Conservation (phyloP, 345 rosid species). For the Salix koriyanagi region DNA sequence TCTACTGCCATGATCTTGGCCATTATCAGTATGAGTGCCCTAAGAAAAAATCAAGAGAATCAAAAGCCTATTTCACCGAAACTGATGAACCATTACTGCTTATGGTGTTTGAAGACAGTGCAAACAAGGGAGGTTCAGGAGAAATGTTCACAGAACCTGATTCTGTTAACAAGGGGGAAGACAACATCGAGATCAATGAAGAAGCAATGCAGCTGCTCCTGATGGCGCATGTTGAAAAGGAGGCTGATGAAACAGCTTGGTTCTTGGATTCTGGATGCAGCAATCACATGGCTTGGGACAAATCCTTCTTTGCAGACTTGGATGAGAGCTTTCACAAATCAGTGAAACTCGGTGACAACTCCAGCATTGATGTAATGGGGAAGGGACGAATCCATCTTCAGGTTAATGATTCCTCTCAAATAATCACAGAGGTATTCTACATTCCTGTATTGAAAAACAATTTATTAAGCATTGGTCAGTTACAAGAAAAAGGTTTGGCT, state of each 20-base stretch:
- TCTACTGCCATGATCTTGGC: not conserved
- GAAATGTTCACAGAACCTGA: no score
- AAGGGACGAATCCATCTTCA: not conserved
- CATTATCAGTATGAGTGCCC: not conserved
- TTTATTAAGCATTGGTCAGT: not conserved
- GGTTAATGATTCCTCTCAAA: not conserved
- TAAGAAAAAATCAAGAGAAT: not conserved
- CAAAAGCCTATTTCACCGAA: no score
- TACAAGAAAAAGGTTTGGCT: not conserved
- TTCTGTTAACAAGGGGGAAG: no score
- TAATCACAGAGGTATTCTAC: not conserved
- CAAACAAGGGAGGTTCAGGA: no score
- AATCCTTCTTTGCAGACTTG: not conserved
- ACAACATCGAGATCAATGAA: no score
- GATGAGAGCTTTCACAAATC: not conserved
- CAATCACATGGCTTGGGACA: not conserved
- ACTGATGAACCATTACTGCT: no score
- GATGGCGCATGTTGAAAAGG: no score
- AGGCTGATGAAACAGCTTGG: not conserved
- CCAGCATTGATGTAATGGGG: not conserved
- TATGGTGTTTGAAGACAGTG: no score
- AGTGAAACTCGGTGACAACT: slow-evolving; percentile 3
- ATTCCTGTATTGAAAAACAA: not conserved
- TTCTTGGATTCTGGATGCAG: slow-evolving; percentile 7
- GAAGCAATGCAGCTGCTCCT: fast-evolving